Base-by-base conservation (phyloP, 148 eudicot genomes). In the Rhododendron ovatum region DNA sequence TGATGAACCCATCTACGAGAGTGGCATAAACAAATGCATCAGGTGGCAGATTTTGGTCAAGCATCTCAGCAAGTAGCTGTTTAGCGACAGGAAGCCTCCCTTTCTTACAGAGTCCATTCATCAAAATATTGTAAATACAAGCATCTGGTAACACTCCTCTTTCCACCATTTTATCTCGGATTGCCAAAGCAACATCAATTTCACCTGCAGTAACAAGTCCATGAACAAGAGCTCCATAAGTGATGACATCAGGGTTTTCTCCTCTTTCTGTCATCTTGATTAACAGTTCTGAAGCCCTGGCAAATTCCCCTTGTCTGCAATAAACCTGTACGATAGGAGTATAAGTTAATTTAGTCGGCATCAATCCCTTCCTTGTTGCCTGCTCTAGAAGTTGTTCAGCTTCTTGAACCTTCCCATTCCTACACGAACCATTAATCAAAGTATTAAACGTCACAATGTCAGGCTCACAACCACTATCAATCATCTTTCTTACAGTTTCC, bases 211-310 rank as follows among this genome's bases (percentile, higher is more conserved):
- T 85, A 84, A 96, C 94, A 85, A 96, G 92, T 45, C 98, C 98
- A 87, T 95, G 94, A 12, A 95, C 76, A 85, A 96, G 96, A 85
- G 98, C 93, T 83, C 93, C 96, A 89, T 94, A 96, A 78, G 98
- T 93, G 76, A 91, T 89, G 82, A 92, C 83, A 91, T 96, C 99
- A 47, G 93, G 95, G 81, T 65, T 92, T 81, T 90, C 88, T 69
- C 99, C 98, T 79, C 84, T 86, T 86, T 93, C 88, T 35, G 90
- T 92, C 98, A 94, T 92, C 85, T 91, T 90, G 85, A 93, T 88
- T 18, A 95, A 90, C 86, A 96, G 84, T 74, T 86, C 47, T 3
- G 91, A 92, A 87, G 98, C 98, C 90, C 83, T 92, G 65, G 93
- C 94, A 88, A 91, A 85, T 85, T 95, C 86, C 17, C 95, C 94